Percentiles rank a stretch among this genome's conserved stretches.
Evolutionary conservation across 306 rosid species (phyloP).

Genomic region (Glycine soja): DNA sequence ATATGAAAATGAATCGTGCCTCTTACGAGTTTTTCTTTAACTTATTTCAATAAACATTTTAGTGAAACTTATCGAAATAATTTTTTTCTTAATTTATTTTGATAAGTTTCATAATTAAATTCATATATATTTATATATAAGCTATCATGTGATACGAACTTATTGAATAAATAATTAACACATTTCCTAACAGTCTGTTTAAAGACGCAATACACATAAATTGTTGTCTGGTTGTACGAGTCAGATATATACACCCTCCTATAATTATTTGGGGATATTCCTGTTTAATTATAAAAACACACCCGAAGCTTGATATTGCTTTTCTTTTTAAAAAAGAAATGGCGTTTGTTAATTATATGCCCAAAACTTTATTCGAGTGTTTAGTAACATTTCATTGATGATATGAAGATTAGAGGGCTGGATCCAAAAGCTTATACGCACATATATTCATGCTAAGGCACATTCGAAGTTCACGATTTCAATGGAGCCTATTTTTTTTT

Average conservation of each 20-base stretch:
- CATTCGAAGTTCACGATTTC: slow-evolving; percentile 1
- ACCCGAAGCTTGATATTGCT: not conserved
- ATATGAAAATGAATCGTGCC: not conserved
- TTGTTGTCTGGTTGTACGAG: not conserved
- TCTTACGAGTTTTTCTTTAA: not conserved
- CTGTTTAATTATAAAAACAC: not conserved
- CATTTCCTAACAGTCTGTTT: not conserved
- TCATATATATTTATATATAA: not conserved
- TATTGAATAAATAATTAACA: not conserved
- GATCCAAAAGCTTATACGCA: not conserved
- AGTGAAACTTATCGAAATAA: not conserved
- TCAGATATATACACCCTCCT: not conserved
- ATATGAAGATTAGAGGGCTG: slow-evolving; percentile 12
- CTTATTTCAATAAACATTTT: not conserved
- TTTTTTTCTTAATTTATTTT: not conserved
- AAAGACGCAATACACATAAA: too few species aligned
- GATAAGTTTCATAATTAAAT: not conserved
- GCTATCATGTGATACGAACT: not conserved
- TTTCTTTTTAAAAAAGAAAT: not conserved
- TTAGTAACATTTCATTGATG: slow-evolving; percentile 25
- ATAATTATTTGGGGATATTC: not conserved
- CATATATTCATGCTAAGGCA: not conserved
- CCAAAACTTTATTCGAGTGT: not conserved
- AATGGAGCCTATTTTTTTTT: not conserved
- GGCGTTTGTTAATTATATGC: not conserved